Evolutionary conservation across 345 rosid species (phyloP).

Genomic region (Excoecaria agallocha): DNA sequence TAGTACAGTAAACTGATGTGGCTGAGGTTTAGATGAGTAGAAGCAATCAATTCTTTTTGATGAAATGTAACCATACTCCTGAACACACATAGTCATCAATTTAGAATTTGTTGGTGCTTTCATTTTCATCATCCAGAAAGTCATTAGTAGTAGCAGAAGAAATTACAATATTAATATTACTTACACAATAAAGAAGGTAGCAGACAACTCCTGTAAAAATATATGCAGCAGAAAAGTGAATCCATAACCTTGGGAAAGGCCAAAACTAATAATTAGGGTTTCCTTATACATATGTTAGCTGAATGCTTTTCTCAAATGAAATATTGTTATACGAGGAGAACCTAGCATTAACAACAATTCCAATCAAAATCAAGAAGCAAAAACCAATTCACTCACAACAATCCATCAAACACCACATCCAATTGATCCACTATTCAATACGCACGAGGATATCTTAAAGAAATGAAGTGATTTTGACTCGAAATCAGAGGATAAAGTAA

Average conservation of each 20-base stretch:
- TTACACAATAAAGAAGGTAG: conserved; percentile 77
- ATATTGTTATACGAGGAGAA: neutral
- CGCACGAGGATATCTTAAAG: neutral
- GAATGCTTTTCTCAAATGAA: conserved; percentile 7
- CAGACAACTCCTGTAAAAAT: conserved; percentile 81
- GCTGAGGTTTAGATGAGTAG: conserved; percentile 70
- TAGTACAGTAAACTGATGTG: conserved; percentile 69
- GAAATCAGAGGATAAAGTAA: too few species aligned
- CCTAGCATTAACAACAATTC: neutral
- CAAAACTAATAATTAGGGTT: conserved; percentile 33
- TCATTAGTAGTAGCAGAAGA: conserved; percentile 8
- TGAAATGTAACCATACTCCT: conserved; percentile 70
- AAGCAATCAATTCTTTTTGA: conserved; percentile 57
- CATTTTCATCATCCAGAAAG: conserved; percentile 12
- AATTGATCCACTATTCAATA: neutral
- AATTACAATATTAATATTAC: conserved; percentile 31
- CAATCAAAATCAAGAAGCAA: neutral
- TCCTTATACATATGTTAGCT: conserved; percentile 10
- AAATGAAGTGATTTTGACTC: neutral
- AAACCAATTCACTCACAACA: neutral
- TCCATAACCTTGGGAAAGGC: conserved; percentile 72
- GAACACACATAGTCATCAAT: conserved; percentile 21
- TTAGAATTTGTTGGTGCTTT: conserved; percentile 17
- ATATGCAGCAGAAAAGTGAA: conserved; percentile 88
- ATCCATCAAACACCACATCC: neutral